phyloP scores from a whole-genome alignment of 176 grass and related monocot genomes.

The Neostapfia colusana region DNA sequence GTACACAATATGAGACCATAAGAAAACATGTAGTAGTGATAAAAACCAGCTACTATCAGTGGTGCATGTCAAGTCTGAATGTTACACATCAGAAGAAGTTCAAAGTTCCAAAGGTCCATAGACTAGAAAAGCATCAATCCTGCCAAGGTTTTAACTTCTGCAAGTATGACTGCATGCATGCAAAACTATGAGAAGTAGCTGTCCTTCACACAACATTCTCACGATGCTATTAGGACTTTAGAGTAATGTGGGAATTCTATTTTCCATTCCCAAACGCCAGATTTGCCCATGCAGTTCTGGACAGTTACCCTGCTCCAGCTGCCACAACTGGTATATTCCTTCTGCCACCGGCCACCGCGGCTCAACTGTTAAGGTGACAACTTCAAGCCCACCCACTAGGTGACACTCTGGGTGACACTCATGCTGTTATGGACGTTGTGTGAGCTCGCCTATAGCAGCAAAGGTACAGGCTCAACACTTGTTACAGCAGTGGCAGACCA shows the following conservation, averaged over 20 bases:
- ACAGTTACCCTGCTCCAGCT: neutral
- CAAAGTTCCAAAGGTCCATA: neutral
- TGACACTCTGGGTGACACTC: too few species aligned
- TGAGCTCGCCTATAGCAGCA: neutral
- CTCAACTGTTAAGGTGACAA: neutral
- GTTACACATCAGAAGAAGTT: neutral
- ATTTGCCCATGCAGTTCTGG: neutral
- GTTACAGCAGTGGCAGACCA: neutral
- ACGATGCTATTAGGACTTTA: neutral
- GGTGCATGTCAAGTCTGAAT: conserved; percentile 2
- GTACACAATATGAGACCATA: neutral
- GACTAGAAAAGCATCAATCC: neutral
- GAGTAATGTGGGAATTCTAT: neutral
- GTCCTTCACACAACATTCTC: neutral
- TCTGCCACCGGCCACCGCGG: neutral
- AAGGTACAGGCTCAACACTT: neutral
- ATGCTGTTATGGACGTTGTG: neutral
- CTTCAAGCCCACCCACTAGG: neutral
- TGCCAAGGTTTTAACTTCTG: neutral
- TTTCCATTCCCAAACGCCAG: neutral
- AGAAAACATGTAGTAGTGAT: neutral
- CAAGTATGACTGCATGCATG: neutral
- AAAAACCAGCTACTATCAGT: neutral
- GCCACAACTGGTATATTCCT: neutral
- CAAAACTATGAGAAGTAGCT: neutral